Evolutionary conservation across 2,329 filamentous ascomycete species (phyloP), one percentile per base, ranked within the genome.

Genomic region (Knufia fluminis): DNA sequence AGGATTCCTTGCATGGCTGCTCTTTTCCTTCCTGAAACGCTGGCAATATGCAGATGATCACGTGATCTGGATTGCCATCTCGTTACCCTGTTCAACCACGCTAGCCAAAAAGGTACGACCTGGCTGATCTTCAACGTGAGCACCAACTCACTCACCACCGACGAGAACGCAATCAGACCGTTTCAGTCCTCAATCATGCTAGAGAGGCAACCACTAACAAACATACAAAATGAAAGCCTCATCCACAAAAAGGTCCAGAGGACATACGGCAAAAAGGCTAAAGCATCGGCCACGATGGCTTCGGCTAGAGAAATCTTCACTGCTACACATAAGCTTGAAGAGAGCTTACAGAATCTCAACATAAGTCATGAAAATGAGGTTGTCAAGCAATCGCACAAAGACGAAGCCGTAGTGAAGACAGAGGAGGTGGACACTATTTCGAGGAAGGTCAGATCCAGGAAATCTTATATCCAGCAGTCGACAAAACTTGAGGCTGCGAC

Each of bases 141-240:
- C n/a, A n/a, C n/a, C n/a, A n/a, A n/a, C n/a, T n/a, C n/a, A n/a
- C n/a, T n/a, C n/a, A n/a, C n/a, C n/a, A n/a, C n/a, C n/a, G n/a
- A n/a, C n/a, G n/a, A n/a, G n/a, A n/a, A n/a, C n/a, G n/a, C n/a
- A n/a, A n/a, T n/a, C n/a, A n/a, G n/a, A n/a, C n/a, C n/a, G n/a
- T n/a, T n/a, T n/a, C n/a, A n/a, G n/a, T n/a, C n/a, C n/a, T n/a
- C 10, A 23, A 53, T 49, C 14, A 58, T 58, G 56, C 47, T 49
- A 24, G 50, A 52, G 12, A 19, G 42, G 10, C 20, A 16, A 12
- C 49, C 54, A 26, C 50, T 59, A 23, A 48, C 44, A 16, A 52
- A 56, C 40, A 45, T 56, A n/a, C 36, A 51, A 22, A 59, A 59
- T 33, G 49, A 53, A 20, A 36, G 52, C 28, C 41, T 49, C 26